A percentile compares a stretch with the other conserved stretches of the same genome.
Evolutionary conservation across 352 stramenopile genomes (phyloP).

Genomic region (Blastocystis sp.): DNA sequence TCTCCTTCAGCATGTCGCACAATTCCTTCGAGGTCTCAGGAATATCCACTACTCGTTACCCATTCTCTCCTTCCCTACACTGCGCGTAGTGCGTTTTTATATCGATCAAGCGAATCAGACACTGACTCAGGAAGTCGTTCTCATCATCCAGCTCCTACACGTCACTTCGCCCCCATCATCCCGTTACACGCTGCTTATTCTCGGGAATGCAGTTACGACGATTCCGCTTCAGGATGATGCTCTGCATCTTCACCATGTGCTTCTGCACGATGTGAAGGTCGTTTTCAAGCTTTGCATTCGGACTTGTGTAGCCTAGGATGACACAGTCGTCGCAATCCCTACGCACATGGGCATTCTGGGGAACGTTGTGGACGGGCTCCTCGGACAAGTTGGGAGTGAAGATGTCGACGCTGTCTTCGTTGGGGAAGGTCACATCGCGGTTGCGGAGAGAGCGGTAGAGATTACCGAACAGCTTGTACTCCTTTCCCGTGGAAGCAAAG

Average conservation of each 20-base stretch:
- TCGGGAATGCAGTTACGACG: slow-evolving; percentile 61
- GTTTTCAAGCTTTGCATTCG: slow-evolving; percentile 71
- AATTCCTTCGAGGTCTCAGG: slow-evolving; percentile 26
- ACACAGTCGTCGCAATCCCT: neutral
- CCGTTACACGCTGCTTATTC: slow-evolving; percentile 62
- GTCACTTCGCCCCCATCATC: neutral
- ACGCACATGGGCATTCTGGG: slow-evolving; percentile 29
- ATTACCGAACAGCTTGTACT: slow-evolving; percentile 56
- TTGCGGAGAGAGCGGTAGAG: slow-evolving; percentile 62
- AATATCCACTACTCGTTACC: slow-evolving; percentile 47
- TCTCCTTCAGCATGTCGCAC: slow-evolving; percentile 61
- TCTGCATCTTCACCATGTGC: slow-evolving; percentile 72
- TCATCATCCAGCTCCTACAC: slow-evolving; percentile 70
- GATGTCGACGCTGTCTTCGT: slow-evolving; percentile 82
- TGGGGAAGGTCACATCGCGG: slow-evolving; percentile 32
- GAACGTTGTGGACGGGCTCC: slow-evolving; percentile 12
- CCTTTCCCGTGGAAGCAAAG: slow-evolving; percentile 53
- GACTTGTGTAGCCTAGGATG: slow-evolving; percentile 60
- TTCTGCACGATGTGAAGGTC: slow-evolving; percentile 72
- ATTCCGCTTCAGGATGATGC: slow-evolving; percentile 66
- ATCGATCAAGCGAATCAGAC: slow-evolving; percentile 70
- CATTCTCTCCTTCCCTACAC: slow-evolving; percentile 1
- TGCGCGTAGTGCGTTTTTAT: slow-evolving; percentile 17
- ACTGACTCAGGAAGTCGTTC: slow-evolving; percentile 63
- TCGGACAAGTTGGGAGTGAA: slow-evolving; percentile 84